Conservation (phyloP, 2,329 filamentous ascomycete species). For the Exophiala sp. region DNA sequence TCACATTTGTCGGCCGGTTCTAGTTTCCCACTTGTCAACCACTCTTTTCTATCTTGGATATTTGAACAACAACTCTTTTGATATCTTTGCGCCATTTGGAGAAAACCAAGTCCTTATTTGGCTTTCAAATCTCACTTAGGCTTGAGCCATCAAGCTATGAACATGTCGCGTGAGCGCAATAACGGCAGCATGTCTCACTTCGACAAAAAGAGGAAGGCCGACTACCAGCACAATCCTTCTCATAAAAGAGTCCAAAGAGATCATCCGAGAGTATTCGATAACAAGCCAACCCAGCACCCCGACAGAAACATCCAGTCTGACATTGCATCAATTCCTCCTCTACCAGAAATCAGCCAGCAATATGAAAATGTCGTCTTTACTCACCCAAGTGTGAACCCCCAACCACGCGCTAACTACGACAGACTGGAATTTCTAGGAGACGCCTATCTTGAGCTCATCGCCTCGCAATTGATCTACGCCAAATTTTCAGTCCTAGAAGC, state of each 20-base stretch:
- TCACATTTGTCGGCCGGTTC: not conserved
- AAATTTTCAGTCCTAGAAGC: constrained; percentile 64
- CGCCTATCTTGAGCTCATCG: constrained; percentile 74
- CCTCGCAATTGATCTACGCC: constrained; percentile 70
- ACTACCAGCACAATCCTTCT: not conserved
- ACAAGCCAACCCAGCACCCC: not conserved
- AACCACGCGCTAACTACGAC: constrained; percentile 60
- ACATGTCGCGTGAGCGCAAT: not conserved
- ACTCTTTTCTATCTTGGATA: not conserved
- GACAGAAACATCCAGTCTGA: not conserved
- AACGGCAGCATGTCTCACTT: constrained; percentile 6
- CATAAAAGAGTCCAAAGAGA: constrained; percentile 6
- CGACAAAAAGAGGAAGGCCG: constrained; percentile 12
- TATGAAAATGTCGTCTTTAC: constrained; percentile 24
- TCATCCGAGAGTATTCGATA: not conserved
- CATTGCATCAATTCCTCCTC: constrained; percentile 19
- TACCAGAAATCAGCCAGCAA: constrained; percentile 21
- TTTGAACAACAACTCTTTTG: not conserved
- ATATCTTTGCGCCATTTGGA: not conserved
- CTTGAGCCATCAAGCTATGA: not conserved
- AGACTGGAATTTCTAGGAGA: constrained; percentile 86
- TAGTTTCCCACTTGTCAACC: not conserved
- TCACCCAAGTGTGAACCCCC: constrained; percentile 14
- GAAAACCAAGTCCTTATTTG: not conserved
- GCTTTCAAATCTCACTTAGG: not conserved